Base-by-base conservation (phyloP, 306 rosid genomes). In the Phaseolus lunatus region DNA sequence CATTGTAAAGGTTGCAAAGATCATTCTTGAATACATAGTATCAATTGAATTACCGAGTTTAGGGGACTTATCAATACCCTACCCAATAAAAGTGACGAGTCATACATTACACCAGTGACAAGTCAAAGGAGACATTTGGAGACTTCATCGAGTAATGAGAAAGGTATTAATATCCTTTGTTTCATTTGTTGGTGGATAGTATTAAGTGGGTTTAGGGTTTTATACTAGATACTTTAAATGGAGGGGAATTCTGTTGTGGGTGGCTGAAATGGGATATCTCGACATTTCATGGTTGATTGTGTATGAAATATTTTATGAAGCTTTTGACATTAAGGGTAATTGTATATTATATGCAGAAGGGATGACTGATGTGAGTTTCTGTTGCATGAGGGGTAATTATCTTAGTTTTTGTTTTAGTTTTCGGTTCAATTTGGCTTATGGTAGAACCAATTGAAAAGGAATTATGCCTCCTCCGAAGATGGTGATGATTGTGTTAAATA, bases 261-360 rank as follows among this genome's bases (percentile, higher is more conserved):
- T 95, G 99, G 72, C 88, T 85, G 82, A 87, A 90, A 84, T 95
- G 97, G 23, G 92, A 81, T 53, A 92, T 92, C 74, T 95, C 97
- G n/a, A 35, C 16, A 90, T 83, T 82, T 92, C 96, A 89, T 93
- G 78, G 31, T 76, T n/a, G 7, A 19, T 14, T 48, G 15, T 50
- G n/a, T 56, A 9, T 54, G 33, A 3, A 22, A 39, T 37, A 39
- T 39, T 1, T 15, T 43, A 12, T 23, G 63, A 56, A 18, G 14
- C 16, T 68, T 72, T 73, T 50, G 68, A 33, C 7, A 15, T 52
- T n/a, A 47, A 70, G 70, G 70, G 79, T 62, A 7, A 41, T 74
- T 74, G 41, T 69, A 78, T 85, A n/a, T 69, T 82, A 70, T 83
- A 76, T 78, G 29, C 47, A 72, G 50, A 75, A 11, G 22, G 72